Percentiles rank a stretch among this genome's conserved stretches.
Conservation (phyloP, 495 filamentous ascomycete species). For the Parachaetomium inaequale region DNA sequence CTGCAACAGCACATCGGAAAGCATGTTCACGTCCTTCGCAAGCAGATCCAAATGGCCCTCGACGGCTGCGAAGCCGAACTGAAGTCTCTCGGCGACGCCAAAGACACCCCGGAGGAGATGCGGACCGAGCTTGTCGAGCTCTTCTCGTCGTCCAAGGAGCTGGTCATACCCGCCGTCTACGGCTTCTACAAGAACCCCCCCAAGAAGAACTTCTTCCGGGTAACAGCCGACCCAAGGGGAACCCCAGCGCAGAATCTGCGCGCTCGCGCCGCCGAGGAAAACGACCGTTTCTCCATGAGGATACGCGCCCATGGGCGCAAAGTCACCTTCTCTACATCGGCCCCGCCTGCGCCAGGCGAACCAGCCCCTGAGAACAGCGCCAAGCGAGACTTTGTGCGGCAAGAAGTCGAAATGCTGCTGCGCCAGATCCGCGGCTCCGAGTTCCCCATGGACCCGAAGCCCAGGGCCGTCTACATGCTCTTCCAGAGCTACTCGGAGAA, state of each 20-base stretch:
- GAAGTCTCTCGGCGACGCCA: slow-evolving; percentile 35
- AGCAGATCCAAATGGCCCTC: slow-evolving; percentile 37
- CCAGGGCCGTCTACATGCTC: slow-evolving; percentile 40
- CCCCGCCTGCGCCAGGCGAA: slow-evolving; percentile 6
- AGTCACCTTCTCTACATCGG: slow-evolving; percentile 29
- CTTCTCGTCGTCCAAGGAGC: slow-evolving; percentile 37
- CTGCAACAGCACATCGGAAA: slow-evolving; percentile 40
- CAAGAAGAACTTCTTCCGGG: slow-evolving; percentile 39
- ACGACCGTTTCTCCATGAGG: slow-evolving; percentile 35
- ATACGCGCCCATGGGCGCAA: slow-evolving; percentile 40
- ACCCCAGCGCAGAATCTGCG: slow-evolving; percentile 42
- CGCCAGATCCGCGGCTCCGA: slow-evolving; percentile 41
- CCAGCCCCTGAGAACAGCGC: slow-evolving; percentile 6
- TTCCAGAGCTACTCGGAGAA: slow-evolving; percentile 41
- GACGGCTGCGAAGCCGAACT: slow-evolving; percentile 40
- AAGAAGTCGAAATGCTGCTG: slow-evolving; percentile 37
- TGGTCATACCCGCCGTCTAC: slow-evolving; percentile 40
- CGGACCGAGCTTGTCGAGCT: slow-evolving; percentile 39
- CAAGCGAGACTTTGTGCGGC: slow-evolving; percentile 35
- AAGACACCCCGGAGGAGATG: slow-evolving; percentile 40
- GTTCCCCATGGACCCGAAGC: slow-evolving; percentile 41
- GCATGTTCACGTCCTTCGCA: slow-evolving; percentile 34
- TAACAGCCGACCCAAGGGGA: slow-evolving; percentile 34
- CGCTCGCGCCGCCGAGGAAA: slow-evolving; percentile 41
- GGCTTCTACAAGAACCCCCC: slow-evolving; percentile 44